These are phyloP conservation scores for Talaromyces sp. DNA, from an alignment of 2,329 filamentous ascomycete genomes.

Conservation along the genomic window DNA sequence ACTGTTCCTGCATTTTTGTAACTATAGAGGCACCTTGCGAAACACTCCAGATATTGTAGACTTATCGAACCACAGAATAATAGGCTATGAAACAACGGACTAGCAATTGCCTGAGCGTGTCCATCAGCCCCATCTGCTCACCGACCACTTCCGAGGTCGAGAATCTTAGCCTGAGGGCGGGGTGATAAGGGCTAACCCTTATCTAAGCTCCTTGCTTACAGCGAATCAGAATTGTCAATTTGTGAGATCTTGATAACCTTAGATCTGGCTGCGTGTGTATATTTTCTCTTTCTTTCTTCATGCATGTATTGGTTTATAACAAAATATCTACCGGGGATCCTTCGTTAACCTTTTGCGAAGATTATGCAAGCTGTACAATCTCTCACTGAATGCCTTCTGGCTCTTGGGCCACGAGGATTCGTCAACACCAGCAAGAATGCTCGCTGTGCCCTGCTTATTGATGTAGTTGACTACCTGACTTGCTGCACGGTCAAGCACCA, in stretches of 20 bases:
- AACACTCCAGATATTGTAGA: no score
- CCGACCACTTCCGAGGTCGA: slow-evolving; percentile 5
- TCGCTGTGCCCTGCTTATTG: slow-evolving; percentile 31
- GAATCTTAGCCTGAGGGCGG: slow-evolving; percentile 2
- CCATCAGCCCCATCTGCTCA: background rate
- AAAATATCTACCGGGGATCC: slow-evolving; percentile 11
- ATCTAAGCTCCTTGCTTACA: background rate
- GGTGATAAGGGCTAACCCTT: slow-evolving; percentile 18
- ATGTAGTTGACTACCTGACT: slow-evolving; percentile 25
- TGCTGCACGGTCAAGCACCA: slow-evolving; percentile 27
- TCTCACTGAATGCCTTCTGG: slow-evolving; percentile 38
- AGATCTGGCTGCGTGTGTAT: background rate
- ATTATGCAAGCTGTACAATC: slow-evolving; percentile 48
- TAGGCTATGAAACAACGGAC: background rate
- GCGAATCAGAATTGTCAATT: background rate
- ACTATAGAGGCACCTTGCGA: no score
- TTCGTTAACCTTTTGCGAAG: slow-evolving; percentile 45
- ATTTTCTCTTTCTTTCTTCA: background rate
- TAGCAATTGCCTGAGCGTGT: background rate
- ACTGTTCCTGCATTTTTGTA: slow-evolving; percentile 62
- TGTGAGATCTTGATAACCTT: background rate
- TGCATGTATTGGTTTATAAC: background rate
- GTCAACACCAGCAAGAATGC: slow-evolving; percentile 24
- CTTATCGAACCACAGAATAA: background rate
- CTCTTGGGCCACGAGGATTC: slow-evolving; percentile 33